Evolutionary conservation across 441 rosid species (phyloP), one percentile per base, ranked within the genome.

Genomic region (Macaranga tanarius): DNA sequence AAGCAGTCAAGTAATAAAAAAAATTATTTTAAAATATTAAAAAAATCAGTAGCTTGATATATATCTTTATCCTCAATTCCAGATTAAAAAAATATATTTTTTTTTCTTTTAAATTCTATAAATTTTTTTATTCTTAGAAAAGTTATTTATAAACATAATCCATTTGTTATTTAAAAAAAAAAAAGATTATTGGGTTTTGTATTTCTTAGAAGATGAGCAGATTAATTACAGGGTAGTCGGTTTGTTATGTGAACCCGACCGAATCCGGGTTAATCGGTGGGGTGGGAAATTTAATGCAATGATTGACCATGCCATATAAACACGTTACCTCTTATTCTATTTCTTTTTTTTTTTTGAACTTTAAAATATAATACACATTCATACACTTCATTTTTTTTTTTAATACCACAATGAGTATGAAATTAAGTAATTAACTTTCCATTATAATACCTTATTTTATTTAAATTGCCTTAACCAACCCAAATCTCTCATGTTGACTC

Each of bases 231-330:
- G 23, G 44, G 55, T 5, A 56, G 72, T 72, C 50, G 79, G 79
- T 73, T 62, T 55, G 64, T 20, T 58, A 79, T 81, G 84, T 80
- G 86, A 87, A 84, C 72, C 87, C 84, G 88, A 84, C 89, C 81
- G 70, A 73, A 65, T 16, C 76, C 86, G 80, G 76, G 70, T 68
- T 64, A 72, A 74, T 73, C 71, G 83, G 84, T 34, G 48, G 48
- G 71, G 28, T 25, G 11, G 54, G 10, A 74, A 75, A 81, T 73
- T 87, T 73, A 83, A 73, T 76, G 86, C 76, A 87, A 84, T 80
- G 79, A 85, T 83, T 84, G 86, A 85, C 91, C 69, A 57, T 45
- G n/a, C 70, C 45, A n/a, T n/a, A n/a, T 28, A 57, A 62, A 73
- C 72, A 71, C 62, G 45, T 68, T 52, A 23, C 26, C 22, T n/a